These are phyloP conservation scores for Thielaviopsis cerberus DNA, from an alignment of 2,329 filamentous ascomycete genomes.

Conservation along the genomic window DNA sequence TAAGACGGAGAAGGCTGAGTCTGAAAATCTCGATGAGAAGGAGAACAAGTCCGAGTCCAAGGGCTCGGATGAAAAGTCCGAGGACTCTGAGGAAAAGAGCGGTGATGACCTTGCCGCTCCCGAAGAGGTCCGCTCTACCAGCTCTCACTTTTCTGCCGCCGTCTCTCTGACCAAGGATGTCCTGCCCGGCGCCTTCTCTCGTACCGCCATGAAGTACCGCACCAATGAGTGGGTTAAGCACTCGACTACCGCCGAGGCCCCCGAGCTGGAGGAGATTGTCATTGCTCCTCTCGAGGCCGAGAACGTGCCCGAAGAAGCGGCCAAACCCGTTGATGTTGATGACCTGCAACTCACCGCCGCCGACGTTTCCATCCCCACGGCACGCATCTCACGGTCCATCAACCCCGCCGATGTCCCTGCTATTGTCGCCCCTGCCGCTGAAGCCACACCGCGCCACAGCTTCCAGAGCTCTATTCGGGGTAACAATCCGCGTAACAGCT, in stretches of 20 bases:
- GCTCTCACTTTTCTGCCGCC: slow-evolving; percentile 25
- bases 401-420: slow-evolving; percentile 14
- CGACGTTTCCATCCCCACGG: slow-evolving; percentile 18
- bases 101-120: slow-evolving; percentile 13
- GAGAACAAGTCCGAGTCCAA: no score
- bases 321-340: slow-evolving; percentile 32
- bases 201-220: slow-evolving; percentile 62
- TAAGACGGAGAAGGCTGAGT: slow-evolving; percentile 5
- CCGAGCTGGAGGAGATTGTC: slow-evolving; percentile 43
- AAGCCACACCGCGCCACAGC: not conserved
- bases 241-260: slow-evolving; percentile 55
- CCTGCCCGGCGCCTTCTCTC: slow-evolving; percentile 54
- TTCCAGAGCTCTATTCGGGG: not conserved
- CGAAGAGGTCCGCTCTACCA: slow-evolving; percentile 23
- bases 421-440: not conserved
- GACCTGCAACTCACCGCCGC: slow-evolving; percentile 46
- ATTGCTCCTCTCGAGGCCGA: slow-evolving; percentile 23
- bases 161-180: slow-evolving; percentile 37
- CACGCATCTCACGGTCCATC: slow-evolving; percentile 20
- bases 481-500: not conserved
- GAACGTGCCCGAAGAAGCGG: slow-evolving; percentile 12
- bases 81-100: not conserved
- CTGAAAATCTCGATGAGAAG: not conserved
- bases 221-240: slow-evolving; percentile 97
- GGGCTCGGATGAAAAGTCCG: slow-evolving; percentile 2